Conservation (phyloP, 495 filamentous ascomycete genomes). For the Penicillium nucicola region DNA sequence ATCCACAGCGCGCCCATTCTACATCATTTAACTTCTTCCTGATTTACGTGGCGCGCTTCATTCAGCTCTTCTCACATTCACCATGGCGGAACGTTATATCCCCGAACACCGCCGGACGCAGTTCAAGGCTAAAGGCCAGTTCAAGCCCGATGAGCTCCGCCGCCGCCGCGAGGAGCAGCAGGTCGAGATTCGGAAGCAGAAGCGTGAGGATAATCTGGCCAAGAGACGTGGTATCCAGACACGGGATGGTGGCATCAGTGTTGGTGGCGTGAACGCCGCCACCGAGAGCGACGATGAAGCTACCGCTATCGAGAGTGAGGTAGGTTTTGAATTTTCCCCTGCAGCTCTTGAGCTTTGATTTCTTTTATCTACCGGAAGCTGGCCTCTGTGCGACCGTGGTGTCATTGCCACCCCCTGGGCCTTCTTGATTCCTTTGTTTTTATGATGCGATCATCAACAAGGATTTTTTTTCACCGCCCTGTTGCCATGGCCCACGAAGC, state of each 20-base stretch:
- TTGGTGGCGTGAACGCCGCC: conserved; percentile 80
- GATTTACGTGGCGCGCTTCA: conserved; percentile 27
- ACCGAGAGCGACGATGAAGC: conserved; percentile 98
- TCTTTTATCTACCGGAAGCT: not conserved
- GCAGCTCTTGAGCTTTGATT: conserved; percentile 12
- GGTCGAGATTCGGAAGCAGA: conserved; percentile 97
- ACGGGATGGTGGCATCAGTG: conserved; percentile 67
- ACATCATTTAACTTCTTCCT: conserved; percentile 21
- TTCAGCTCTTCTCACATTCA: conserved; percentile 41
- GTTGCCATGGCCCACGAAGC: conserved; percentile 28
- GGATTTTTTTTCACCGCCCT: conserved; percentile 43
- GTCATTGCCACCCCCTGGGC: conserved; percentile 3
- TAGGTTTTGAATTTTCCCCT: conserved; percentile 48
- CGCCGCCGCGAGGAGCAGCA: conserved; percentile 98
- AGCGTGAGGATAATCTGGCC: conserved; percentile 96
- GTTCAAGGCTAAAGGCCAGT: conserved; percentile 98
- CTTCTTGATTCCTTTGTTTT: conserved; percentile 22
- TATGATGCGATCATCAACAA: conserved; percentile 33
- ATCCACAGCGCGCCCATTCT: conserved; percentile 35
- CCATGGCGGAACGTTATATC: conserved; percentile 98
- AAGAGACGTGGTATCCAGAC: conserved; percentile 92
- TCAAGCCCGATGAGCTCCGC: conserved; percentile 98
- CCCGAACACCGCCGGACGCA: conserved; percentile 98
- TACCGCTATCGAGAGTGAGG: conserved; percentile 91
- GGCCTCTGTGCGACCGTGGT: not conserved